Evolutionary conservation across 2,329 filamentous ascomycete species (phyloP).

Genomic region (Rhynchosporium agropyri): DNA sequence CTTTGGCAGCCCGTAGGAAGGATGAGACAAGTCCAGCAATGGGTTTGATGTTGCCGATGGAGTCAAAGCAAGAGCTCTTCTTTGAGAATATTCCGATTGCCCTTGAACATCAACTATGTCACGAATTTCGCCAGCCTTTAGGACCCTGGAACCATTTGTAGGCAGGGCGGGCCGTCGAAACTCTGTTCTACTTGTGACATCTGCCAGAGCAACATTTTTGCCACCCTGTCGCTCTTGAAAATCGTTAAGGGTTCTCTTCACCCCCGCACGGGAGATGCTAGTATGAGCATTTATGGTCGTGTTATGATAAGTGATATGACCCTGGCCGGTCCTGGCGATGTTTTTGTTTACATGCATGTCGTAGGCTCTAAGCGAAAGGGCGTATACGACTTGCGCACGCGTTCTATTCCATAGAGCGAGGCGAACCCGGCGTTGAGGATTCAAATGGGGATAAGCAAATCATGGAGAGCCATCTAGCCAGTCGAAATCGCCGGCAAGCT

Average conservation of each 20-base stretch:
- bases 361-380: conserved; percentile 12
- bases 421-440: not conserved
- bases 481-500: not conserved
- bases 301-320: conserved; percentile 27
- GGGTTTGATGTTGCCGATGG: conserved; percentile 56
- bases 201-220: conserved; percentile 11
- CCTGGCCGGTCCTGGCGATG: conserved; percentile 13
- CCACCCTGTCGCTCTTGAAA: conserved; percentile 17
- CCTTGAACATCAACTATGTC: conserved; percentile 39
- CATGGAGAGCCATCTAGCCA: not conserved
- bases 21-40: conserved; percentile 63
- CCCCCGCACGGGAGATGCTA: conserved; percentile 30
- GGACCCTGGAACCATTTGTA: conserved; percentile 25
- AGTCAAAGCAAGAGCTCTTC: conserved; percentile 54
- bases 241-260: conserved; percentile 35
- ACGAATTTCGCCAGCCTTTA: conserved; percentile 52
- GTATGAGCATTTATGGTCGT: conserved; percentile 35
- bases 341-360: conserved; percentile 29
- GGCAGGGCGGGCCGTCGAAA: conserved; percentile 29
- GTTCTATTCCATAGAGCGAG: conserved; percentile 1
- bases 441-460: not conserved
- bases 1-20: conserved; percentile 62
- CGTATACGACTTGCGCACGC: conserved; percentile 9
- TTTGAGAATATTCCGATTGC: conserved; percentile 59
- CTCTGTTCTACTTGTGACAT: conserved; percentile 27